A percentile compares a stretch with the other conserved stretches of the same genome.
Conservation (phyloP, 441 rosid species). For the Cnidoscolus chayamansa region DNA sequence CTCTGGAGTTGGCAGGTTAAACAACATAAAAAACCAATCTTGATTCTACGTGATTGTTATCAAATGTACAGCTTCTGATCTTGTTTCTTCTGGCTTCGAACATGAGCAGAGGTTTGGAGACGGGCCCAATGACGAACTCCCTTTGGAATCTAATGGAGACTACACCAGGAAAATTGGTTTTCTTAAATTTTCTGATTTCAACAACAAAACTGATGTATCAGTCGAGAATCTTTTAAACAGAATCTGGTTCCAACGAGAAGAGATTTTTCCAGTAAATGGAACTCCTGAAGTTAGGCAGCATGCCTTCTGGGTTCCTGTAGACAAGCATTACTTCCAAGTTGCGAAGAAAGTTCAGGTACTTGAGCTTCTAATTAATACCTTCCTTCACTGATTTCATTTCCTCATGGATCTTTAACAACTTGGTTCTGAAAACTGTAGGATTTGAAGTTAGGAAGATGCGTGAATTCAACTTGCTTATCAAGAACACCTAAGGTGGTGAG, state of each 20-base stretch:
- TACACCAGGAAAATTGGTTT: conserved; percentile 55
- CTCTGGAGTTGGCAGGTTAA: conserved; percentile 81
- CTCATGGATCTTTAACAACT: not conserved
- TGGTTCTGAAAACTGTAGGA: conserved; percentile 27
- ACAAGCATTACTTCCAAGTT: conserved; percentile 36
- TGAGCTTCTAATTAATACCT: not conserved
- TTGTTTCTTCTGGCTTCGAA: not conserved
- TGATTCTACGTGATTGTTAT: not conserved
- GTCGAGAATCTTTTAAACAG: conserved; percentile 48
- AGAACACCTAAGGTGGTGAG: conserved; percentile 44
- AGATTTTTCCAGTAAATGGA: conserved; percentile 54
- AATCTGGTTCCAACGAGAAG: conserved; percentile 76
- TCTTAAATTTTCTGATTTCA: conserved; percentile 40
- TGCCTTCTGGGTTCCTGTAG: conserved; percentile 61
- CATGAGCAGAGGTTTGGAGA: conserved; percentile 48
- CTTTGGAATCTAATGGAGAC: conserved; percentile 61
- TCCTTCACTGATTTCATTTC: not conserved
- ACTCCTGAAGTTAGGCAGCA: conserved; percentile 56
- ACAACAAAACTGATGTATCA: conserved; percentile 13
- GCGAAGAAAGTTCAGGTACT: conserved; percentile 38
- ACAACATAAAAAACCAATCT: too few species aligned
- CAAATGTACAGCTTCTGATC: not conserved
- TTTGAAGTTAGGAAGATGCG: conserved; percentile 42
- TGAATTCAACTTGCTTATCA: conserved; percentile 61
- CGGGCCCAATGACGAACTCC: conserved; percentile 43